Evolutionary conservation across 495 filamentous ascomycete species (phyloP).

Genomic region (Hyaloscypha bicolor): DNA sequence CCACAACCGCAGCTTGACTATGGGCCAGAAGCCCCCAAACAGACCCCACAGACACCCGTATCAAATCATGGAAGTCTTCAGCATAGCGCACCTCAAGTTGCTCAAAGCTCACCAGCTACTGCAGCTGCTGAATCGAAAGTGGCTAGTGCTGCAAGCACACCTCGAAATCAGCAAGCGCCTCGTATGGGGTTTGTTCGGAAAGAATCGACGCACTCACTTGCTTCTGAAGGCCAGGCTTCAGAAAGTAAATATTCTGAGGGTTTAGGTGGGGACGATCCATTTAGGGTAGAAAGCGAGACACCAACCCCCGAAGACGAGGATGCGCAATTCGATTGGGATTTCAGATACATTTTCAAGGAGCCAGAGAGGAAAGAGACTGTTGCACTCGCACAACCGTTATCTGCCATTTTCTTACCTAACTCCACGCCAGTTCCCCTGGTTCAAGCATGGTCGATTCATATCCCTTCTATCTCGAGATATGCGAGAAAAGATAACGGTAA

Average conservation of each 20-base stretch:
- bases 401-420: constrained; percentile 32
- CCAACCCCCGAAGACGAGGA: constrained; percentile 21
- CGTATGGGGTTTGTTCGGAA: background rate
- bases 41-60: constrained; percentile 16
- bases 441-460: constrained; percentile 9
- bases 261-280: constrained; percentile 4
- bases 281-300: constrained; percentile 8
- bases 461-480: constrained; percentile 45
- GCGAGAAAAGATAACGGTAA: constrained; percentile 47
- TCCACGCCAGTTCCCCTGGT: constrained; percentile 31
- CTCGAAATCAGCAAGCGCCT: background rate
- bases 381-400: constrained; percentile 43
- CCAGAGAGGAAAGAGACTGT: constrained; percentile 19
- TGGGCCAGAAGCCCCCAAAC: constrained; percentile 13
- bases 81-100: background rate
- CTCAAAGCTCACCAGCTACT: background rate
- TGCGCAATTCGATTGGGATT: constrained; percentile 43
- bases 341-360: constrained; percentile 43
- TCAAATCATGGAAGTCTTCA: background rate
- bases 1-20: constrained; percentile 15
- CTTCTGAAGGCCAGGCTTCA: background rate
- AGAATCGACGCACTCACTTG: background rate
- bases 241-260: background rate
- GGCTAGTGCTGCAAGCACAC: background rate
- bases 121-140: constrained; percentile 2